Base-by-base conservation (phyloP, 2,329 filamentous ascomycete species). In the Colletotrichum tropicicola region DNA sequence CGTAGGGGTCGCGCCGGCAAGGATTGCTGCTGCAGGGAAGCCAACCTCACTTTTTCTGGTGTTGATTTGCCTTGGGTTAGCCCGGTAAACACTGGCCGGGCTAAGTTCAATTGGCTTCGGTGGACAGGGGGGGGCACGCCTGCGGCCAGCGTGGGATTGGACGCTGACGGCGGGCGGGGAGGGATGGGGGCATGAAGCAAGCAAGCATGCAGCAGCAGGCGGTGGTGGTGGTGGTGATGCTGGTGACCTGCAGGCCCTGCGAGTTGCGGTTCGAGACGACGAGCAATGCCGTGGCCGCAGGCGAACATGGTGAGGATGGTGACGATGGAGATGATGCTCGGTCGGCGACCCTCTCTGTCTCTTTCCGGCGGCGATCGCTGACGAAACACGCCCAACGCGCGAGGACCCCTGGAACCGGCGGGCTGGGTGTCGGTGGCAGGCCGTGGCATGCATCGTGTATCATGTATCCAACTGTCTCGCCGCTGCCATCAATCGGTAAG, bases 351-450 rank as follows among this genome's bases (percentile, higher is more conserved):
- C 64, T 21, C 32, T 25, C n/a, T 69, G 44, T 66, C 62, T 41
- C 68, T 69, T 41, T 52, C 37, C 25, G 59, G 57, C 54, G 59
- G 32, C 32, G 60, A 53, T 48, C 28, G 44, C 35, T 62, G 55
- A 47, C 56, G 47, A 64, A 53, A 17, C 21, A 13, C 43, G n/a
- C n/a, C n/a, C 27, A 21, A 30, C 10, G 32, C 43, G 41, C 37
- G 23, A 28, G 32, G 25, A 45, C 43, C 41, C 25, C 48, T 55
- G 60, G 19, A 47, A 64, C 47, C 55, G 41, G 23, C 43, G 32
- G 41, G 21, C 37, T 51, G 43, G 30, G 17, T 15, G 28, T 23
- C 39, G 39, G 13, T 56, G 53, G 41, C 21, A 27, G 19, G n/a
- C n/a, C n/a, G n/a, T n/a, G n/a, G n/a, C n/a, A n/a, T n/a, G n/a